phyloP scores from a whole-genome alignment of 2,329 filamentous ascomycete species.

The Colletotrichum ledebouriae region DNA sequence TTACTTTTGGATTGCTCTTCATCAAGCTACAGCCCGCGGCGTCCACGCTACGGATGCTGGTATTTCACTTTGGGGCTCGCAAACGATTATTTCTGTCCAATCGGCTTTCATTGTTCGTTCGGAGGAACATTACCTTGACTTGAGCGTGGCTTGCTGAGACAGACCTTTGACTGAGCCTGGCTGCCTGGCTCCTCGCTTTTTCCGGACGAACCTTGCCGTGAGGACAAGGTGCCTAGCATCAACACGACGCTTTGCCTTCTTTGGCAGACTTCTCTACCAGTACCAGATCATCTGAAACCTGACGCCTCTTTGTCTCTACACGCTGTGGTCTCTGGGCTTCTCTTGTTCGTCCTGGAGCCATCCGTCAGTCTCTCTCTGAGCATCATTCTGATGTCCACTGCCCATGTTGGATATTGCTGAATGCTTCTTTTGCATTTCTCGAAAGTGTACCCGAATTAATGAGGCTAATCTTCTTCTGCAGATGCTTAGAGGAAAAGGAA shows the following conservation, averaged over 20 bases:
- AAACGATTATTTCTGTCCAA: neutral
- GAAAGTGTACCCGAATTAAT: slow-evolving; percentile 6
- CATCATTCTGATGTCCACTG: neutral
- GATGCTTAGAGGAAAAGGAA: neutral
- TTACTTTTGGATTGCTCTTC: slow-evolving; percentile 23
- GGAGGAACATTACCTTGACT: slow-evolving; percentile 10
- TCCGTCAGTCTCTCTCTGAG: slow-evolving; percentile 11
- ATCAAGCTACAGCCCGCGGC: slow-evolving; percentile 14
- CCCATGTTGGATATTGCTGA: slow-evolving; percentile 2
- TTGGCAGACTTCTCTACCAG: slow-evolving; percentile 31
- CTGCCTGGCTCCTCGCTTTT: neutral
- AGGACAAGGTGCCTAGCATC: slow-evolving; percentile 9
- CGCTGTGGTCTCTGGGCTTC: neutral
- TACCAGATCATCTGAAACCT: slow-evolving; percentile 33
- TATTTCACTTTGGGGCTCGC: neutral
- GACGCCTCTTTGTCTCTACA: slow-evolving; percentile 28
- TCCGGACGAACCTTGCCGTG: neutral
- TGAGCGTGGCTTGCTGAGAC: slow-evolving; percentile 2
- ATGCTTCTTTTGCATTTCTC: slow-evolving; percentile 1
- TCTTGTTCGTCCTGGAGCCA: neutral
- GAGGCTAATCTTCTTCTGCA: slow-evolving; percentile 19
- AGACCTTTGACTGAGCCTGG: slow-evolving; percentile 10
- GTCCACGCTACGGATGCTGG: neutral
- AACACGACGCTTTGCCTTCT: slow-evolving; percentile 24
- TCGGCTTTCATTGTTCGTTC: neutral